A percentile compares a stretch with the other conserved stretches of the same genome.
These are phyloP conservation scores for Aspergillus avenaceus DNA, from an alignment of 495 filamentous ascomycete genomes.

Conservation along the genomic window DNA sequence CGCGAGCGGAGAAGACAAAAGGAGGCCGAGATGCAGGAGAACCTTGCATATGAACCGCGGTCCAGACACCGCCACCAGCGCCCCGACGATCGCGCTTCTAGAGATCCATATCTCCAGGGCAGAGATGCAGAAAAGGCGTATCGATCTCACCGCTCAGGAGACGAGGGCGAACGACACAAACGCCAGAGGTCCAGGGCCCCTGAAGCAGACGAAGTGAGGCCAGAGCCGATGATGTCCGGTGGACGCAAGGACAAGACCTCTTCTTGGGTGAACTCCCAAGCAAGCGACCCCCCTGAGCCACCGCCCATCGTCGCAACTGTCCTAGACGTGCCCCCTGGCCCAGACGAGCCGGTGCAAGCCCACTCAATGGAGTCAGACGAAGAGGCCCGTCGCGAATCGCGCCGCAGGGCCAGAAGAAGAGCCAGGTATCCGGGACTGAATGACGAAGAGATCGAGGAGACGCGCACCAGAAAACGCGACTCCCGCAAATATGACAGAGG, in stretches of 20 bases:
- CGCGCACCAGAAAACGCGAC: conserved; percentile 27
- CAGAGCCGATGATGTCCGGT: conserved; percentile 25
- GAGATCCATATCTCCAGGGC: conserved; percentile 18
- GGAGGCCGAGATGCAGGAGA: conserved; percentile 33
- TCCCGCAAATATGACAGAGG: conserved; percentile 25
- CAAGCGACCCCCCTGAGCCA: conserved; percentile 53
- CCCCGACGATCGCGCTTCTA: conserved; percentile 22
- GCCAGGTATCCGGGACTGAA: conserved; percentile 35
- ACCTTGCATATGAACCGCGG: conserved; percentile 21
- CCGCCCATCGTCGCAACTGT: conserved; percentile 53
- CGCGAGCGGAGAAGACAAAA: conserved; percentile 36
- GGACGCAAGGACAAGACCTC: conserved; percentile 52
- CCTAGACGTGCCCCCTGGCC: conserved; percentile 46
- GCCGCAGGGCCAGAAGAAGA: conserved; percentile 34
- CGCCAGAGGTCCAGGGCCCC: conserved; percentile 30
- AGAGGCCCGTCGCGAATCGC: conserved; percentile 34
- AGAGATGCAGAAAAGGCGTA: conserved; percentile 19
- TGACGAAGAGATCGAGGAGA: conserved; percentile 40
- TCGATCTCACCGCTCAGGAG: conserved; percentile 23
- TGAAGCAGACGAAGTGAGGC: conserved; percentile 7
- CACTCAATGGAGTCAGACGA: conserved; percentile 41
- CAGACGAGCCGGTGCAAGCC: conserved; percentile 22
- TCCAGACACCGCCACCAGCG: conserved; percentile 32
- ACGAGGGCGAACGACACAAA: conserved; percentile 22
- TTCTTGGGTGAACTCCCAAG: conserved; percentile 56